Evolutionary conservation across 371 early-diverging fungal genomes (phyloP).

Genomic region (Circinella minor): DNA sequence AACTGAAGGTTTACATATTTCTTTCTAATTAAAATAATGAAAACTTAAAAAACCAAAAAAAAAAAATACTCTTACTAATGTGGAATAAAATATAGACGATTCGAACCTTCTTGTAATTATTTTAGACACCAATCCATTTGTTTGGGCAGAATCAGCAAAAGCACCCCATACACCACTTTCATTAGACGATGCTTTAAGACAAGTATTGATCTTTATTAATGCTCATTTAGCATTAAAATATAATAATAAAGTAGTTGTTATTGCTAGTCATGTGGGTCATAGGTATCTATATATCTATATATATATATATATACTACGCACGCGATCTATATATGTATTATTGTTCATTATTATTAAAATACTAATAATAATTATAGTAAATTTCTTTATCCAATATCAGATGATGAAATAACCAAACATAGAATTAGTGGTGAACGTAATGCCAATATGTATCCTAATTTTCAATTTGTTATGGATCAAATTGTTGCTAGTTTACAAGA

Average conservation of each 20-base stretch:
- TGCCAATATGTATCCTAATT: constrained; percentile 68
- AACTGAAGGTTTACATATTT: constrained; percentile 31
- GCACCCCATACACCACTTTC: constrained; percentile 52
- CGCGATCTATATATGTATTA: too few species aligned
- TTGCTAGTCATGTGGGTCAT: constrained; percentile 70
- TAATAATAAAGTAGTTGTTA: constrained; percentile 81
- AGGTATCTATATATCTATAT: constrained; percentile 26
- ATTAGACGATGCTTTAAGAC: constrained; percentile 73
- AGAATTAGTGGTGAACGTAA: constrained; percentile 28
- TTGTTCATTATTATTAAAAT: too few species aligned
- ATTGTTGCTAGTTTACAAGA: constrained; percentile 53
- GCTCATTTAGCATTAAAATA: constrained; percentile 87
- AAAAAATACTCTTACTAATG: neutral
- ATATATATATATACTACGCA: too few species aligned
- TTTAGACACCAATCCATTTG: constrained; percentile 79
- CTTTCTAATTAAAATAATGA: neutral
- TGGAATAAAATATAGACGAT: constrained; percentile 50
- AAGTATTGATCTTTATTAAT: constrained; percentile 83
- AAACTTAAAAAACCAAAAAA: neutral
- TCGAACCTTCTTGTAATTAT: constrained; percentile 78
- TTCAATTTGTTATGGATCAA: constrained; percentile 64
- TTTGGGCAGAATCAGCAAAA: constrained; percentile 67
- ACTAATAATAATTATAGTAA: constrained; percentile 36
- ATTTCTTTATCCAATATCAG: constrained; percentile 60
- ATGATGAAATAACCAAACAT: constrained; percentile 28